Conservation (phyloP, 208 protist species). For the Trypanosoma melophagium region DNA sequence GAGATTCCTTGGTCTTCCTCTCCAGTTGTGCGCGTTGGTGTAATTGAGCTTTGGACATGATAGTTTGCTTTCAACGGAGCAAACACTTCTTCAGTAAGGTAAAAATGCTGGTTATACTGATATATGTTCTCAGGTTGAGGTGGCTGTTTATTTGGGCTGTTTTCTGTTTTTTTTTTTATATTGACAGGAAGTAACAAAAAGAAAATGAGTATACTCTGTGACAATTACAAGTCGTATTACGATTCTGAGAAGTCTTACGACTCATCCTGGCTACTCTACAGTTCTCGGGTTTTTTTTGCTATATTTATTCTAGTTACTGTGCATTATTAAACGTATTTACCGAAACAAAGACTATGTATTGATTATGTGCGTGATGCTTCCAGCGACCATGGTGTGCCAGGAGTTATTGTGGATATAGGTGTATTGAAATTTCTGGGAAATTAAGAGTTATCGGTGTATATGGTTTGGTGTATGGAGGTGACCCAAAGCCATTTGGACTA, state of each 20-base stretch:
- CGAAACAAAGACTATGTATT: slow-evolving; percentile 50
- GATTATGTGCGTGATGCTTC: slow-evolving; percentile 70
- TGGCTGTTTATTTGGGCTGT: slow-evolving; percentile 21
- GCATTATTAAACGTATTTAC: slow-evolving; percentile 30
- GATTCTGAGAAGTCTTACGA: slow-evolving; percentile 64
- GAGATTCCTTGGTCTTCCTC: slow-evolving; percentile 40
- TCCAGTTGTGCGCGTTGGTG: slow-evolving; percentile 45
- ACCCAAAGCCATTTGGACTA: slow-evolving; percentile 23
- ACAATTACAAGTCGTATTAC: slow-evolving; percentile 60
- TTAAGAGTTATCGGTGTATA: slow-evolving; percentile 6
- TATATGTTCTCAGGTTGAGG: slow-evolving; percentile 55
- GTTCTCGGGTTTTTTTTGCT: slow-evolving; percentile 34
- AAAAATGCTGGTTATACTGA: slow-evolving; percentile 39
- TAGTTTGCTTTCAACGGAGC: slow-evolving; percentile 84
- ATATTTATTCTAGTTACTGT: slow-evolving; percentile 37
- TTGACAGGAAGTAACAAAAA: slow-evolving; percentile 15
- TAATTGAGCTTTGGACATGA: slow-evolving; percentile 50
- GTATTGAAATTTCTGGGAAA: slow-evolving; percentile 39
- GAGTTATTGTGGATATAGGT: slow-evolving; percentile 46
- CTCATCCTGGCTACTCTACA: slow-evolving; percentile 58
- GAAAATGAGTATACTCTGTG: slow-evolving; percentile 19
- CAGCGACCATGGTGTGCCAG: slow-evolving; percentile 51
- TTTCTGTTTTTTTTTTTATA: slow-evolving; percentile 35
- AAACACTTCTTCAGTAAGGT: slow-evolving; percentile 34
- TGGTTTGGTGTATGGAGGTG: slow-evolving; percentile 42